Evolutionary conservation across 2,329 filamentous ascomycete species (phyloP), one percentile per base, ranked within the genome.

Genomic region (Dothidotthia symphoricarpi): DNA sequence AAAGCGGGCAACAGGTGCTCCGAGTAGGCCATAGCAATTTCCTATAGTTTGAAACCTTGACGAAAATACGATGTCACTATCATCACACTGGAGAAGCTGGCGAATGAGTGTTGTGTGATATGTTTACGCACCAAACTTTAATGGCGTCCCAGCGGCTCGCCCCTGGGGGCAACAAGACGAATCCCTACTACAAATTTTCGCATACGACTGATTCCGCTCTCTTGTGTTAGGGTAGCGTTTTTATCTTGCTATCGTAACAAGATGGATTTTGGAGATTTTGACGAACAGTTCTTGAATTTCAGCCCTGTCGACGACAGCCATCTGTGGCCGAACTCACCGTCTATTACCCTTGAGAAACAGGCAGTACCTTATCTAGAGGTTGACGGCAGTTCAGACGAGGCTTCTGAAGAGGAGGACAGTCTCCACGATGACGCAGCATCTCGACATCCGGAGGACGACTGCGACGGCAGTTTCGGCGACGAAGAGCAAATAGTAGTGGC

Each of bases 381-480:
- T 10, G 16, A 13, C 13, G 26, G 6, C 9, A 22, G 19, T 9
- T 9, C 9, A 6, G 9, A 22, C 9, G 9, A 22, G 5, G 9
- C 5, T 22, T 22, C 19, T 22, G 19, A 22, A 22, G 19, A 22
- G 5, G 9, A 22, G 5, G 19, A 22, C 9, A 22, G 19, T 6
- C 19, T 22, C 19, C 9, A 22, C 19, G 9, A 9, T 22, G 9
- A 22, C 9, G 19, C 19, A 12, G n/a, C 16, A 7, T 27, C 12
- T 16, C 14, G 3, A 9, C 26, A 19, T 26, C 8, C 17, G 15
- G 34, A 43, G 9, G 14, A 43, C 27, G 12, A 11, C 16, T 31
- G 34, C 30, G 10, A 43, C 12, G 35, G 35, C n/a, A 31, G 39
- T 26, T 43, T 43, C 31, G 12, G 39, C 14, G 14, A 43, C 14